Evolutionary conservation across 2,329 filamentous ascomycete genomes (phyloP).

Genomic region (Rhytidhysteron rufulum): DNA sequence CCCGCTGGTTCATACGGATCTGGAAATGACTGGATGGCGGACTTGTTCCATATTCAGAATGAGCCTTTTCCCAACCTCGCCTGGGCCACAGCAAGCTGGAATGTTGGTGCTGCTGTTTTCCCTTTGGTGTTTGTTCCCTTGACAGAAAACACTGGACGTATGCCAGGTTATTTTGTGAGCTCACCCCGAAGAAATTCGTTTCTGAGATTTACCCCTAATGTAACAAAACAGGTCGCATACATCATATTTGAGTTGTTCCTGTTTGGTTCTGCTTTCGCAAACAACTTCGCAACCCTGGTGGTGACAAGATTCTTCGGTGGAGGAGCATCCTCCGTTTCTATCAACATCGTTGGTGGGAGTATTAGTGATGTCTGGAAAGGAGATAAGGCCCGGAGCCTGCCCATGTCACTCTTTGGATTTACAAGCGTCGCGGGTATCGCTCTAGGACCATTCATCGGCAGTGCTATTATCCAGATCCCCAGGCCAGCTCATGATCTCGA

Average conservation of each 20-base stretch:
- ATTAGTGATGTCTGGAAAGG: conserved; percentile 35
- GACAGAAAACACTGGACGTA: conserved; percentile 42
- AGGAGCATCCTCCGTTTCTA: conserved; percentile 40
- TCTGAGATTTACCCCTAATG: too few species aligned
- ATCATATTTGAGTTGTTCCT: conserved; percentile 40
- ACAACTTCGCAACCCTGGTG: conserved; percentile 43
- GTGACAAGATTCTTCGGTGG: conserved; percentile 44
- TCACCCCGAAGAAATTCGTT: background rate
- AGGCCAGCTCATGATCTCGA: conserved; percentile 19
- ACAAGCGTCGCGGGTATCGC: conserved; percentile 43
- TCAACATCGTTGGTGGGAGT: conserved; percentile 34
- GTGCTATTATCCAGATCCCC: conserved; percentile 36
- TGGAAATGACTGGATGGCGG: conserved; percentile 27
- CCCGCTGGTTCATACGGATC: conserved; percentile 41
- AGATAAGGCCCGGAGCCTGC: conserved; percentile 39
- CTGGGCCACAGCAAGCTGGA: conserved; percentile 38
- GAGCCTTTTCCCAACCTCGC: conserved; percentile 35
- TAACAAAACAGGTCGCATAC: conserved; percentile 29
- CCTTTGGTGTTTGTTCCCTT: conserved; percentile 39
- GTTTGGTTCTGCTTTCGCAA: conserved; percentile 40
- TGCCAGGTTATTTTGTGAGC: conserved; percentile 41
- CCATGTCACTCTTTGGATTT: conserved; percentile 44
- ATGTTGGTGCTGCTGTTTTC: conserved; percentile 38
- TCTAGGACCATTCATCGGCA: conserved; percentile 41
- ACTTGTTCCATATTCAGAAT: conserved; percentile 35